These are phyloP conservation scores for Mycena pura DNA, from an alignment of 768 basidiomycete species.

Conservation along the genomic window DNA sequence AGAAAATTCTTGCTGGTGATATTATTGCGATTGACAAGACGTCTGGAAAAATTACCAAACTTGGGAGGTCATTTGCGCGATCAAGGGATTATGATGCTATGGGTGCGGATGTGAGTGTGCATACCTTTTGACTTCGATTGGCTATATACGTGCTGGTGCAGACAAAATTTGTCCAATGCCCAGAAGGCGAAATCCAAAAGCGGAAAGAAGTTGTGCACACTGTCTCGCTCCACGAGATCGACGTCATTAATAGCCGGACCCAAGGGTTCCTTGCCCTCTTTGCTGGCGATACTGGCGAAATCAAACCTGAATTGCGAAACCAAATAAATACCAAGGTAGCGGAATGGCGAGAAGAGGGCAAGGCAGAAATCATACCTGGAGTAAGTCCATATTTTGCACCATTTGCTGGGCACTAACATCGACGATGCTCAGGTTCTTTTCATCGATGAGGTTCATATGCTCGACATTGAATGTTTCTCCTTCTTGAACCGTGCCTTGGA, in stretches of 20 bases:
- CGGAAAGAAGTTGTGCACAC: conserved; percentile 98
- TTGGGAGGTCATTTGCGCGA: conserved; percentile 95
- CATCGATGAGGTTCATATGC: conserved; percentile 99
- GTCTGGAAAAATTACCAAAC: conserved; percentile 94
- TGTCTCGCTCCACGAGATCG: conserved; percentile 97
- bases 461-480: conserved; percentile 99
- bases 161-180: conserved; percentile 99
- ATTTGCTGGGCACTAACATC: neutral
- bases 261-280: conserved; percentile 98
- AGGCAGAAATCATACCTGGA: conserved; percentile 96
- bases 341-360: conserved; percentile 98
- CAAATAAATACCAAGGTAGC: conserved; percentile 97
- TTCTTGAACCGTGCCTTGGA: conserved; percentile 97
- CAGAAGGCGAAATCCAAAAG: conserved; percentile 97
- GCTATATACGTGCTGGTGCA: conserved; percentile 39
- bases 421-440: conserved; percentile 85
- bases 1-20: conserved; percentile 95
- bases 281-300: conserved; percentile 97
- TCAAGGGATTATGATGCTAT: conserved; percentile 99
- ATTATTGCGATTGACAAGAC: conserved; percentile 98
- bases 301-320: conserved; percentile 94
- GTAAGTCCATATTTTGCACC: conserved; percentile 51
- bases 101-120: conserved; percentile 89
- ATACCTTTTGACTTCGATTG: conserved; percentile 1
- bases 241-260: conserved; percentile 98